Base-by-base conservation (phyloP, 768 basidiomycete genomes). In the Pleurotus sapidus region DNA sequence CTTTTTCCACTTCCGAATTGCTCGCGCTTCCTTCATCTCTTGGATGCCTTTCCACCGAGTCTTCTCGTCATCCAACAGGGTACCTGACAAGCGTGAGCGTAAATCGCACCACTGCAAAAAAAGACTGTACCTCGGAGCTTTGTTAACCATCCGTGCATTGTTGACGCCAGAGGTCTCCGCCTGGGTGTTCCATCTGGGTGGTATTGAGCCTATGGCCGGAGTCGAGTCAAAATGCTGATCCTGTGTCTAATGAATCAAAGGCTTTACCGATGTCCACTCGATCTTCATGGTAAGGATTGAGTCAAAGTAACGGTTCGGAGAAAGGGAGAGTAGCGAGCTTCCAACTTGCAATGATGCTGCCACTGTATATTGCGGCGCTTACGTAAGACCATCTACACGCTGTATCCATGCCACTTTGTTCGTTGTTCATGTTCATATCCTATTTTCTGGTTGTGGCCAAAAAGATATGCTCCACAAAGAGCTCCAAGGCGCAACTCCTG, bases 81-180 rank as follows among this genome's bases (percentile, higher is more conserved):
- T 89, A 23, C 88, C 89, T 59, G 88, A 79, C 81, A 42, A 40
- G 11, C 38, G 18, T 42, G 20, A 40, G 23, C 17, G 7, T n/a
- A 54, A 20, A 37, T 50, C 25, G 18, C 17, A 11, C 23, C 23
- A 18, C 17, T 34, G 23, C 18, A 27, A 15, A 50, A 34, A 15
- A 23, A 27, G 15, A n/a, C 15, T 37, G n/a, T 40, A 54, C 51
- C 51, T 54, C 51, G 51, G 23, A 85, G 81, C 70, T 90, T 91
- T n/a, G 84, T 83, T 58, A 90, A 74, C 87, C 88, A 91, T 30
- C 89, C 89, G 61, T 91, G 89, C 68, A 88, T 77, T 9, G 80
- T 78, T 5, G 81, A 85, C 42, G 80, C 79, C 30, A 75, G 77
- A 48, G 80, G 83, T 46, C 71, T 76, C 40, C 74, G 72, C 50